Evolutionary conservation across 805 yeast genomes (phyloP), one percentile per base, ranked within the genome.

Genomic region (Nakazawaea wickerhamii): DNA sequence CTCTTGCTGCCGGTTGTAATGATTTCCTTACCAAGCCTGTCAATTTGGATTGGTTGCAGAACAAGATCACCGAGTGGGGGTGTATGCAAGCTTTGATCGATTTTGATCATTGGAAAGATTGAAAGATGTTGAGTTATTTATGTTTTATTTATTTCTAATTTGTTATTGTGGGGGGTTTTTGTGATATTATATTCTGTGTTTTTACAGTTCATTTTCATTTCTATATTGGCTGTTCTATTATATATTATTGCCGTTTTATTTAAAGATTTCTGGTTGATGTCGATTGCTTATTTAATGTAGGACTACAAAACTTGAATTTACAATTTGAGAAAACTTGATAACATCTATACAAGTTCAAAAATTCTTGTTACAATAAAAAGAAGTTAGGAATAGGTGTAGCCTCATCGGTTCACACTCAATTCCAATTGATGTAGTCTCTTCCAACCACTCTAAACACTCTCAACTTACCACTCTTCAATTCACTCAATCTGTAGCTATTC

Each of bases 71-170:
- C 0, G 97, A 91, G 61, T 93, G 98, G 98, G 98, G 99, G 0
- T 91, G 98, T 61, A 91, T 91, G 98, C 99, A 91, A 64, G 97
- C 97, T 1, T 66, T 91, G 38, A 90, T 91, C 59, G 95, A 91
- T 62, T 91, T 84, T 60, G 96, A 93, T 58, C 91, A 95, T 30
- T 93, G 97, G 95, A 79, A 75, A 51, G 67, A 68, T 41, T 58
- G 57, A 36, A 1, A 38, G 20, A 8, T n/a, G 5, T 21, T 18
- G n/a, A n/a, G n/a, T n/a, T n/a, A n/a, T n/a, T n/a, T n/a, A n/a
- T n/a, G 23, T 34, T 18, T n/a, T 10, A 6, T 8, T 34, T 5
- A 7, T 5, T 31, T 17, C 22, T 17, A 8, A 7, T 17, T 17
- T 31, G n/a, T n/a, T n/a, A n/a, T n/a, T n/a, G n/a, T n/a, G n/a